These are phyloP conservation scores for Arachis monticola DNA, from an alignment of 331 rosid genomes.

Conservation along the genomic window DNA sequence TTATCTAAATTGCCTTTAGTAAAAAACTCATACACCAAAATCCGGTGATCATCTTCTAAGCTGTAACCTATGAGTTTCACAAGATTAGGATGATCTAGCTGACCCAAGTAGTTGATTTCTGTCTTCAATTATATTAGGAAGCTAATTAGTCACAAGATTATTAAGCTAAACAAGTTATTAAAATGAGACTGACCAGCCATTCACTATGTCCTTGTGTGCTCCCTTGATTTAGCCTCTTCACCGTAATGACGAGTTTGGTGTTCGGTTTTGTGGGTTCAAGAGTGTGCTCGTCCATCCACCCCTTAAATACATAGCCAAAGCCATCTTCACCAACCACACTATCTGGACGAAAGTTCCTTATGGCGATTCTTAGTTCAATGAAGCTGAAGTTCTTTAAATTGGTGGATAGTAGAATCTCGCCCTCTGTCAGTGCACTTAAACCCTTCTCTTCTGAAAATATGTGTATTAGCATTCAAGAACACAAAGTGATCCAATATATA, in stretches of 20 bases:
- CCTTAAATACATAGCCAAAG: slow-evolving; percentile 83
- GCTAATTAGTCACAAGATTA: slow-evolving; percentile 23
- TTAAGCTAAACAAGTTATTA: slow-evolving; percentile 14
- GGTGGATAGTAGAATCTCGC: slow-evolving; percentile 68
- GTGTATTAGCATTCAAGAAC: too few species aligned
- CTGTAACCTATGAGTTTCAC: slow-evolving; percentile 89
- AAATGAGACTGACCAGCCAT: slow-evolving; percentile 77
- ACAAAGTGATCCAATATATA: too few species aligned
- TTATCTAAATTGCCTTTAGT: slow-evolving; percentile 91
- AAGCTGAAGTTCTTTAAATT: slow-evolving; percentile 69
- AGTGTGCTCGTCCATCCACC: slow-evolving; percentile 80
- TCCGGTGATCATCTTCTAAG: slow-evolving; percentile 90
- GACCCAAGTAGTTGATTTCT: slow-evolving; percentile 93
- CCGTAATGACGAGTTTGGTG: slow-evolving; percentile 79
- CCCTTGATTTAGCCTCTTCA: slow-evolving; percentile 83
- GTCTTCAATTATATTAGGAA: slow-evolving; percentile 51
- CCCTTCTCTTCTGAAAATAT: slow-evolving; percentile 22
- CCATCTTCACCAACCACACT: slow-evolving; percentile 94
- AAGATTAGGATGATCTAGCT: slow-evolving; percentile 86
- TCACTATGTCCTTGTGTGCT: slow-evolving; percentile 84
- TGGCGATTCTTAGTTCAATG: slow-evolving; percentile 75
- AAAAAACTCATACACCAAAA: slow-evolving; percentile 85
- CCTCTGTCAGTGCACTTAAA: slow-evolving; percentile 63
- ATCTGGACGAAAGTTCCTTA: slow-evolving; percentile 91
- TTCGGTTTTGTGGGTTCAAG: slow-evolving; percentile 77